Conservation (phyloP, 2,329 filamentous ascomycete genomes). For the Didymella pomorum region DNA sequence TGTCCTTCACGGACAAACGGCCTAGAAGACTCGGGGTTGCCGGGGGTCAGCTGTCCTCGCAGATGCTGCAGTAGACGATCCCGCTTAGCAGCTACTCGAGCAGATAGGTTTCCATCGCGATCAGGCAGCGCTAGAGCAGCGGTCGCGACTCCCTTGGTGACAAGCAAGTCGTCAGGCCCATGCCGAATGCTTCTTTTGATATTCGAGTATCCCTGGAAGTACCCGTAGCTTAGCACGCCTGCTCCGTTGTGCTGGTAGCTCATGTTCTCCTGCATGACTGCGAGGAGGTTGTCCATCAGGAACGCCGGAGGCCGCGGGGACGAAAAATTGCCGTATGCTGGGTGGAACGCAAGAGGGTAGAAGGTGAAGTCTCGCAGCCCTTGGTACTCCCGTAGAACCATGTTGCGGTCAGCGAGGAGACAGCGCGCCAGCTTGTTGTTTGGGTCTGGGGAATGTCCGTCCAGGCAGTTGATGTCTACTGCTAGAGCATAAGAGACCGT, state of each 20-base stretch:
- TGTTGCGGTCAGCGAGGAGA: background rate
- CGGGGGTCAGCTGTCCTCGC: background rate
- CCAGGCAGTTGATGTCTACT: background rate
- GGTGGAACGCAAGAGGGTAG: background rate
- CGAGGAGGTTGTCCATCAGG: constrained; percentile 14
- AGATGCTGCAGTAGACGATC: constrained; percentile 1
- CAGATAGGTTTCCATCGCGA: background rate
- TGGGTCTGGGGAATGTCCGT: background rate
- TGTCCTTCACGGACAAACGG: background rate
- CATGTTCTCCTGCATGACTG: constrained; percentile 13
- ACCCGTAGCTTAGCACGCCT: background rate
- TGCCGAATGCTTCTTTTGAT: background rate
- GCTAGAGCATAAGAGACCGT: background rate
- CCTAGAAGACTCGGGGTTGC: constrained; percentile 3
- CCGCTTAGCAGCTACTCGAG: constrained; percentile 2
- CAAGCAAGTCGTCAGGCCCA: background rate
- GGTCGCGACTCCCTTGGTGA: background rate
- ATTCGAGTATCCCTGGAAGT: background rate
- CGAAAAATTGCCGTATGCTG: background rate
- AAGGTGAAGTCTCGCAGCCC: background rate
- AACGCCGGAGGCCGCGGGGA: constrained; percentile 7
- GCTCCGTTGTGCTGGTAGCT: constrained; percentile 16
- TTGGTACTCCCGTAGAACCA: background rate
- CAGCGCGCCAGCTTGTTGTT: background rate
- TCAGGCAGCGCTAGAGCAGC: background rate